A percentile compares a stretch with the other conserved stretches of the same genome.
Conservation (phyloP, 164 flowering plant species). For the Sedum album region DNA sequence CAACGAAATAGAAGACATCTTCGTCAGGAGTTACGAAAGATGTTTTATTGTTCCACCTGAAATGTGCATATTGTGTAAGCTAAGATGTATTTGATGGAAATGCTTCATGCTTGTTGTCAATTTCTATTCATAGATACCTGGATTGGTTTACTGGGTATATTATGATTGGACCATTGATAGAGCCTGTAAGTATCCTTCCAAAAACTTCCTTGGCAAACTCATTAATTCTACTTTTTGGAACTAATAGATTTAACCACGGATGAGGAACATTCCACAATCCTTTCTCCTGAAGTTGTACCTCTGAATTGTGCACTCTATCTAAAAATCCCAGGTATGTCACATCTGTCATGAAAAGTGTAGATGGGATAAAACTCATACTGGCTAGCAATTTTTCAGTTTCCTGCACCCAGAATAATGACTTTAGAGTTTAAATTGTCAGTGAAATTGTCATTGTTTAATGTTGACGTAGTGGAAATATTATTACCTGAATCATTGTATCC, state of each 20-base stretch:
- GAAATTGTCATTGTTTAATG: not conserved
- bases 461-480: not conserved
- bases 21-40: slow-evolving; percentile 81
- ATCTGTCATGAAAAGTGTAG: slow-evolving; percentile 64
- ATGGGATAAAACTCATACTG: slow-evolving; percentile 48
- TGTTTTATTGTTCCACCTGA: slow-evolving; percentile 73
- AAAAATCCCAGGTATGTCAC: slow-evolving; percentile 72
- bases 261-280: slow-evolving; percentile 92
- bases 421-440: not conserved
- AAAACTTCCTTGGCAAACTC: slow-evolving; percentile 65
- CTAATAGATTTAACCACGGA: slow-evolving; percentile 89
- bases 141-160: slow-evolving; percentile 81
- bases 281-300: slow-evolving; percentile 55
- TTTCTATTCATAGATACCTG: slow-evolving; percentile 32
- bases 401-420: slow-evolving; percentile 32
- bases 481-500: slow-evolving; percentile 45
- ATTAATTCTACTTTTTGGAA: slow-evolving; percentile 59
- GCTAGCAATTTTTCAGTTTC: slow-evolving; percentile 43
- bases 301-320: slow-evolving; percentile 72
- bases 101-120: not conserved
- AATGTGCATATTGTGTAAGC: not conserved
- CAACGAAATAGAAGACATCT: slow-evolving; percentile 68
- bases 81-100: not conserved
- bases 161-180: slow-evolving; percentile 75
- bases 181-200: slow-evolving; percentile 58